These are phyloP conservation scores for Phytophthora fragariae DNA, from an alignment of 352 stramenopile genomes.

Conservation along the genomic window DNA sequence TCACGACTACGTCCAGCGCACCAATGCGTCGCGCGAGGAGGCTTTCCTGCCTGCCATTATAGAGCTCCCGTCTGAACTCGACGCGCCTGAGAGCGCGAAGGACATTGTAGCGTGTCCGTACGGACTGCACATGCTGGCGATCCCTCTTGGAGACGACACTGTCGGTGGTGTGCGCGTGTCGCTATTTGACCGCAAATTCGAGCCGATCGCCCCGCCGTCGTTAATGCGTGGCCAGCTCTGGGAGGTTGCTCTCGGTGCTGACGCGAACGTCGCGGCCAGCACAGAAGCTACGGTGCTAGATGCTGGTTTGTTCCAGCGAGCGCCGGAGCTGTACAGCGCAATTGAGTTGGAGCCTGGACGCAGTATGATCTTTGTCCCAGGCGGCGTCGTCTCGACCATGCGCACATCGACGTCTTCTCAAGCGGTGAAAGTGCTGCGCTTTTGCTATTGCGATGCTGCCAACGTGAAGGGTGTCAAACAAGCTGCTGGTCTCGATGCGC, in stretches of 20 bases:
- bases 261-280: constrained; percentile 23
- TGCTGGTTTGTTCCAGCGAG: constrained; percentile 24
- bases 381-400: constrained; percentile 40
- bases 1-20: constrained; percentile 78
- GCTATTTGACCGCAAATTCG: constrained; percentile 43
- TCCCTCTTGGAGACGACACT: constrained; percentile 25
- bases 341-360: constrained; percentile 26
- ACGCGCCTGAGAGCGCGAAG: constrained; percentile 11
- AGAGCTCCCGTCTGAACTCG: constrained; percentile 12
- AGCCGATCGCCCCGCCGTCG: constrained; percentile 27
- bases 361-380: constrained; percentile 67
- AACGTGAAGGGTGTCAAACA: constrained; percentile 80
- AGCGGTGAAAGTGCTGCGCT: constrained; percentile 48
- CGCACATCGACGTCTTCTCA: constrained; percentile 9
- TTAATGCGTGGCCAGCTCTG: constrained; percentile 11
- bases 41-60: constrained; percentile 49
- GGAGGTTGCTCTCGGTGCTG: constrained; percentile 38
- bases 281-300: constrained; percentile 33
- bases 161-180: constrained; percentile 18
- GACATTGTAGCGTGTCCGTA: constrained; percentile 57
- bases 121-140: constrained; percentile 64
- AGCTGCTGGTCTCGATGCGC: constrained; percentile 50
- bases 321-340: constrained; percentile 24
- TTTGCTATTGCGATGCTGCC: constrained; percentile 80
- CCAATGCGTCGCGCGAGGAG: constrained; percentile 44